A percentile compares a stretch with the other conserved stretches of the same genome.
Conservation (phyloP, 2,329 filamentous ascomycete genomes). For the Thielaviopsis musarum region DNA sequence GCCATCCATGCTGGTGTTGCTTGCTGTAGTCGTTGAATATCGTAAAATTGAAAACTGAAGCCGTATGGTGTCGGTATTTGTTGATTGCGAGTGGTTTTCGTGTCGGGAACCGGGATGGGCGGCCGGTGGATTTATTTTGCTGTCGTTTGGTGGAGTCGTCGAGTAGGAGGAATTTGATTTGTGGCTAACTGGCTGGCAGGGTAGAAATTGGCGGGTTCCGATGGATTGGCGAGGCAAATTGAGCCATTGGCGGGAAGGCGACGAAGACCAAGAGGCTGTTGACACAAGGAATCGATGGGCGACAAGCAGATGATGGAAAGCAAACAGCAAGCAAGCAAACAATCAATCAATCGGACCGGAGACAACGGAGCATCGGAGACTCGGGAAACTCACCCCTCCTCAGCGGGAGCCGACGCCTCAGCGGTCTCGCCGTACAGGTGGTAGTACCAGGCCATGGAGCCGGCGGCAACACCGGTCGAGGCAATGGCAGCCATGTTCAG, state of each 20-base stretch:
- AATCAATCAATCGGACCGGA: neutral
- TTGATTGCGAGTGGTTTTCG: neutral
- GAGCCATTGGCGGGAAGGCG: neutral
- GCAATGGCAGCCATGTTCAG: conserved; percentile 75
- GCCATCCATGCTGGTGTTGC: neutral
- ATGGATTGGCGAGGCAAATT: neutral
- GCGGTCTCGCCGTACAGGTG: conserved; percentile 83
- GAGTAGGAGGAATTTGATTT: neutral
- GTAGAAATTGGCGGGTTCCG: neutral
- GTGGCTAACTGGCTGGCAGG: neutral
- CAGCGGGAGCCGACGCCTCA: conserved; percentile 77
- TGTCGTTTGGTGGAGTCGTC: neutral
- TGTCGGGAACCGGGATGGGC: neutral
- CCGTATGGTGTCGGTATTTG: neutral
- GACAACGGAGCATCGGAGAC: neutral
- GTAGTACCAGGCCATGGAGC: conserved; percentile 92
- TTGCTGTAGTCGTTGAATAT: neutral
- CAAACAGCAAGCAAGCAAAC: neutral
- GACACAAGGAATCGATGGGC: neutral
- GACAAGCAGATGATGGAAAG: neutral
- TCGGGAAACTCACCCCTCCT: conserved; percentile 75
- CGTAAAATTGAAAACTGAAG: neutral
- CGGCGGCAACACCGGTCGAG: conserved; percentile 72
- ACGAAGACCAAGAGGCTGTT: neutral
- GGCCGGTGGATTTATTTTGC: neutral